These are phyloP conservation scores for Geranium incanum DNA, from an alignment of 441 rosid species.

Conservation along the genomic window DNA sequence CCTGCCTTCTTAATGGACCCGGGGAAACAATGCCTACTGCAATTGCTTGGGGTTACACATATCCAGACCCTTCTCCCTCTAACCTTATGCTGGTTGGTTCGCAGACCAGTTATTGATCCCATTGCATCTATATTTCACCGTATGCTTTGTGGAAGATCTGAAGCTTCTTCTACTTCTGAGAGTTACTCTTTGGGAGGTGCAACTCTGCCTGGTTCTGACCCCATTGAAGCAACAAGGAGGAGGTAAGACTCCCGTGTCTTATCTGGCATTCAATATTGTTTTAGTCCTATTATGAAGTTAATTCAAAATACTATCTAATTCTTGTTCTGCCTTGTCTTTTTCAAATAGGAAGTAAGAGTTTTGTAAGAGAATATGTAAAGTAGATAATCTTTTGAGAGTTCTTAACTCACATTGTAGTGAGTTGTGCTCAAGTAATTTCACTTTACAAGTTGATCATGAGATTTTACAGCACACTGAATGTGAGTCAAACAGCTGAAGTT, in stretches of 20 bases:
- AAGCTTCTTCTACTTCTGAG: slow-evolving; percentile 37
- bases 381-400: no score
- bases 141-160: slow-evolving; percentile 69
- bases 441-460: no score
- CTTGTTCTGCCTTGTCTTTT: no score
- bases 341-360: no score
- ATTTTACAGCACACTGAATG: no score
- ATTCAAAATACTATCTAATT: no score
- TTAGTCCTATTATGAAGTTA: no score
- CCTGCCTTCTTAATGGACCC: background rate
- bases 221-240: slow-evolving; percentile 89
- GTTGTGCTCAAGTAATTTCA: no score
- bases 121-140: slow-evolving; percentile 70
- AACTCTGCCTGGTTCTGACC: slow-evolving; percentile 84
- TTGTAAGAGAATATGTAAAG: no score
- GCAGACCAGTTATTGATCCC: slow-evolving; percentile 75
- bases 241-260: slow-evolving; percentile 37
- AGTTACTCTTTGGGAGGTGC: slow-evolving; percentile 52
- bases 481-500: no score
- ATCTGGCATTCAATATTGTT: no score
- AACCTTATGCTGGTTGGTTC: slow-evolving; percentile 14
- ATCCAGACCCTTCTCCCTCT: slow-evolving; percentile 7
- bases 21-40: background rate
- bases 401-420: no score
- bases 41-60: background rate